Evolutionary conservation across 495 filamentous ascomycete genomes (phyloP), one percentile per base, ranked within the genome.

Genomic region (Aspergillus sparsus): DNA sequence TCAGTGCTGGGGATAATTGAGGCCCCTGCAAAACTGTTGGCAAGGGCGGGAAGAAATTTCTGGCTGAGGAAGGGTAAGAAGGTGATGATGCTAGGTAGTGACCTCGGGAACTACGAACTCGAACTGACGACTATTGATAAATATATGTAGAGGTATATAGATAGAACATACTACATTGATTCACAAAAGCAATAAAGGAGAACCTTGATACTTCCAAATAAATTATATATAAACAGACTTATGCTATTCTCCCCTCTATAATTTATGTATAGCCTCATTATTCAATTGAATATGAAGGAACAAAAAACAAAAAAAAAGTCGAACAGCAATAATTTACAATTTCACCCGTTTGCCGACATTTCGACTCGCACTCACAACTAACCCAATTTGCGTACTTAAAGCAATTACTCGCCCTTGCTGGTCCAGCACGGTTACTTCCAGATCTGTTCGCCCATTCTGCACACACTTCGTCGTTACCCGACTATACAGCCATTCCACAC

Each of bases 401-500:
- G 85, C 86, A 21, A 91, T 73, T 47, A 91, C 66, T 16, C 86
- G 80, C 1, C 81, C 82, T 9, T 69, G 55, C 35, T 78, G 74
- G 71, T 89, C 85, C 49, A 84, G 41, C n/a, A 90, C 67, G 21
- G 83, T 69, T 15, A 90, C 80, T 53, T 87, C 82, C 27, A 89
- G 58, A 74, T 91, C 89, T 62, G 86, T 82, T 56, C 86, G 69
- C 5, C 88, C 89, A 60, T 85, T 79, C 44, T 76, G 72, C 21
- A 90, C 82, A 72, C 78, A 70, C 70, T 83, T 87, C 0, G 79
- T 77, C 37, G 78, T 71, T 8, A 85, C 71, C 37, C 87, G 78
- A 55, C 80, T 74, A 66, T 83, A 86, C 50, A 92, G 66, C 87
- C 87, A 90, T 62, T 88, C 80, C 41, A 81, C 82, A 0, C 87